Conservation (phyloP, 2,329 filamentous ascomycete genomes). For the Falciphora oryzae region DNA sequence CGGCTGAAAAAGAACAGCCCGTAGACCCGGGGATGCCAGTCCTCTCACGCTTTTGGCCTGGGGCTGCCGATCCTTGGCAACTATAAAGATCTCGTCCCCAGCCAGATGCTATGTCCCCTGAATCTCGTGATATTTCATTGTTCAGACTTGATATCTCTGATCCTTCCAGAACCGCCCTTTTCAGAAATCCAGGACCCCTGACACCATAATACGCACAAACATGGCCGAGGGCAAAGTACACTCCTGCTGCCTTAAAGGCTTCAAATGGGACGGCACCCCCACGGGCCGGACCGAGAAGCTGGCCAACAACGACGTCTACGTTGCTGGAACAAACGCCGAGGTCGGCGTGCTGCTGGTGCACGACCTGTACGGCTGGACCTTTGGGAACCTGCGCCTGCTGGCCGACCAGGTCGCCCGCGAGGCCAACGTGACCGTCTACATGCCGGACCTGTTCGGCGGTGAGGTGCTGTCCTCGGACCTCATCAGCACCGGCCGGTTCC, state of each 20-base stretch:
- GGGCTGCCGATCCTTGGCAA: too few species aligned
- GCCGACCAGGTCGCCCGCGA: slow-evolving; percentile 42
- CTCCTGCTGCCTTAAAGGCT: slow-evolving; percentile 32
- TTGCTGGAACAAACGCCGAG: slow-evolving; percentile 31
- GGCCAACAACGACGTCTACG: slow-evolving; percentile 35
- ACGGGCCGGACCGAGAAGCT: slow-evolving; percentile 31
- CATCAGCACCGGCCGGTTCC: slow-evolving; percentile 21
- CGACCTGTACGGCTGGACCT: slow-evolving; percentile 46
- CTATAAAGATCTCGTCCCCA: too few species aligned
- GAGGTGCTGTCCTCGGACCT: slow-evolving; percentile 23
- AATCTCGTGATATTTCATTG: too few species aligned
- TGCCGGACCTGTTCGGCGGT: slow-evolving; percentile 42
- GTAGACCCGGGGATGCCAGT: too few species aligned
- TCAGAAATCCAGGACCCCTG: too few species aligned
- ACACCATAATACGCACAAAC: too few species aligned
- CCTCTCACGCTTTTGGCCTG: too few species aligned
- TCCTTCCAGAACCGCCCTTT: too few species aligned
- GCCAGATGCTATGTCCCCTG: too few species aligned
- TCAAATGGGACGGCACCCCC: slow-evolving; percentile 31
- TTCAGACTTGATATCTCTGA: too few species aligned
- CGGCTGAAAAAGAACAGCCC: too few species aligned
- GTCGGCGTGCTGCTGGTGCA: slow-evolving; percentile 41
- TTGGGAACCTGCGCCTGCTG: slow-evolving; percentile 40
- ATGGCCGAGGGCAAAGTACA: background rate
- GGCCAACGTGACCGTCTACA: slow-evolving; percentile 37